These are phyloP conservation scores for Cyberlindnera veronae DNA, from an alignment of 805 yeast species.

Conservation along the genomic window DNA sequence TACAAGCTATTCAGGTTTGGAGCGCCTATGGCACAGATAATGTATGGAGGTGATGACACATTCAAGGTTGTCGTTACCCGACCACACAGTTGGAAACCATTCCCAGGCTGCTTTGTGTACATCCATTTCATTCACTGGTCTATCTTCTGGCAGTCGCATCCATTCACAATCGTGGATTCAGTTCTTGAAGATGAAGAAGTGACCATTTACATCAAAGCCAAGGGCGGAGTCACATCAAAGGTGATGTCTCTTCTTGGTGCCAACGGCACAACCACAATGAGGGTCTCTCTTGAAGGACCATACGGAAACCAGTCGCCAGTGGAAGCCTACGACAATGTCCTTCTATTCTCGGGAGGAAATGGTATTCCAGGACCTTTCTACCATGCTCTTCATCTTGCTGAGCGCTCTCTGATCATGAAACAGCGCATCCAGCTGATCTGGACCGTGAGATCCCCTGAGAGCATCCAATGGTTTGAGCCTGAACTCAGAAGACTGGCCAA, in stretches of 20 bases:
- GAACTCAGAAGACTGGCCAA: slow-evolving; percentile 31
- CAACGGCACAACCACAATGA: slow-evolving; percentile 17
- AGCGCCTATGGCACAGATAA: slow-evolving; percentile 18
- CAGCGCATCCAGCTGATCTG: slow-evolving; percentile 50
- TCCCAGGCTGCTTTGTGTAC: slow-evolving; percentile 54
- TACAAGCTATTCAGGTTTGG: slow-evolving; percentile 28
- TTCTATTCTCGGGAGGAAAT: slow-evolving; percentile 48
- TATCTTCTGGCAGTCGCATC: slow-evolving; percentile 68
- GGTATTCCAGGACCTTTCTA: slow-evolving; percentile 50
- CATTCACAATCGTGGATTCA: slow-evolving; percentile 56
- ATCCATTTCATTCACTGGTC: slow-evolving; percentile 50
- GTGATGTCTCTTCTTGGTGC: slow-evolving; percentile 5
- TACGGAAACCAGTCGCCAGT: slow-evolving; percentile 47
- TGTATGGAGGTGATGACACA: slow-evolving; percentile 38
- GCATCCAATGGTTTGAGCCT: slow-evolving; percentile 46
- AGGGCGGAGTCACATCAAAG: slow-evolving; percentile 48
- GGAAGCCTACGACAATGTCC: slow-evolving; percentile 34
- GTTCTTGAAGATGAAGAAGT: slow-evolving; percentile 36
- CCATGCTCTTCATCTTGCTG: slow-evolving; percentile 33
- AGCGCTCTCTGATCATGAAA: slow-evolving; percentile 22
- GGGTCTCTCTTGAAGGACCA: slow-evolving; percentile 58
- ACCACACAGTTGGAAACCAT: slow-evolving; percentile 47
- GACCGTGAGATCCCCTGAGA: slow-evolving; percentile 53
- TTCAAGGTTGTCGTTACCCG: slow-evolving; percentile 37
- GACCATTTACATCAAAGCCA: slow-evolving; percentile 44